These are phyloP conservation scores for Cryptosporidium viatorum DNA, from an alignment of 169 alveolate species.

Conservation along the genomic window DNA sequence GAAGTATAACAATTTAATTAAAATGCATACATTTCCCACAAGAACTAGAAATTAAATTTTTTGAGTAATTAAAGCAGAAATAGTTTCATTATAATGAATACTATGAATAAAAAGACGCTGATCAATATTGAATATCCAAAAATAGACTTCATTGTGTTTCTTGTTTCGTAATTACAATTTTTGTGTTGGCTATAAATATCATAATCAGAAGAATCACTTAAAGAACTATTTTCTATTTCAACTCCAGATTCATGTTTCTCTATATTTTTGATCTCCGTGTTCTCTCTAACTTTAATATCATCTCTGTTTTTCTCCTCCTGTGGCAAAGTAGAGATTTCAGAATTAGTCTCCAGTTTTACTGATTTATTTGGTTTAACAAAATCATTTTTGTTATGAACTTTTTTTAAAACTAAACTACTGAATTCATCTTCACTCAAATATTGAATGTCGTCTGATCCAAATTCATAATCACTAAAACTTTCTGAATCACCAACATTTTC, in stretches of 20 bases:
- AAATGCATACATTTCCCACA: background rate
- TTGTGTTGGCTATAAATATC: slow-evolving; percentile 1
- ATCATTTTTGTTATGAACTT: background rate
- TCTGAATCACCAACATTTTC: background rate
- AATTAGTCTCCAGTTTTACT: background rate
- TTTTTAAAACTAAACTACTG: background rate
- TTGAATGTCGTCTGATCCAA: background rate
- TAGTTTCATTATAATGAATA: slow-evolving; percentile 27
- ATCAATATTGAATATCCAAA: slow-evolving; percentile 37
- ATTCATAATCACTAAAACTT: background rate
- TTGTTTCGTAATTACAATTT: slow-evolving; percentile 36
- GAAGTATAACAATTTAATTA: background rate
- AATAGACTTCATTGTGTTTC: slow-evolving; percentile 37
- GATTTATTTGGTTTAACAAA: background rate
- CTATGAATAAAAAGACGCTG: background rate
- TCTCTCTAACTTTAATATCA: background rate
- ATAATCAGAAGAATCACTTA: slow-evolving; percentile 25
- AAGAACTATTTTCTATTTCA: background rate
- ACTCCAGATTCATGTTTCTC: background rate
- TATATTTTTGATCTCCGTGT: background rate
- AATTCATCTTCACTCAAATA: background rate
- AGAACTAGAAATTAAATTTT: background rate
- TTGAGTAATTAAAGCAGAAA: slow-evolving; percentile 19
- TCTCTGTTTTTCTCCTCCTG: background rate
- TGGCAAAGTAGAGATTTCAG: background rate